Conservation (phyloP, 805 yeast species). For the Hemisphaericaspora nanyangensis region DNA sequence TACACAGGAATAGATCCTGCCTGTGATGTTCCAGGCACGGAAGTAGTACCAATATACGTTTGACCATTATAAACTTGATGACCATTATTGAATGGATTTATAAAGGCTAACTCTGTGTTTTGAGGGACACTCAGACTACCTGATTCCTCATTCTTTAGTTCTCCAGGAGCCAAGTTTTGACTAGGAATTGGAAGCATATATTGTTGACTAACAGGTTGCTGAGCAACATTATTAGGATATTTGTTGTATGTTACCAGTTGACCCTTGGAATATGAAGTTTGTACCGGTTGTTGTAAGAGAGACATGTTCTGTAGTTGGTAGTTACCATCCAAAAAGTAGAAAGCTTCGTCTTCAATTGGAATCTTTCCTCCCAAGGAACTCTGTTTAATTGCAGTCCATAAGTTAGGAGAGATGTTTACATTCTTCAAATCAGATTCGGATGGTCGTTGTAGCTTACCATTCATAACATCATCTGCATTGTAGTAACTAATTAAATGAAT, state of each 20-base stretch:
- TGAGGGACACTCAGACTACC: neutral
- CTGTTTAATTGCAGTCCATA: constrained; percentile 56
- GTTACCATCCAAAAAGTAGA: constrained; percentile 43
- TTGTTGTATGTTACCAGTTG: constrained; percentile 3
- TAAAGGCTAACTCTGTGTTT: constrained; percentile 15
- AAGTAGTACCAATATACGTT: constrained; percentile 1
- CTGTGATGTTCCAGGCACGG: constrained; percentile 1
- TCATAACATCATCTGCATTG: constrained; percentile 65
- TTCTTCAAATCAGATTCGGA: constrained; percentile 51
- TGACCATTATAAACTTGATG: constrained; percentile 7
- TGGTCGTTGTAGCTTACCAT: constrained; percentile 56
- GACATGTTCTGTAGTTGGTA: constrained; percentile 41
- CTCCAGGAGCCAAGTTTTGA: constrained; percentile 2
- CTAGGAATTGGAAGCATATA: constrained; percentile 10
- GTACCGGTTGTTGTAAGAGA: constrained; percentile 18
- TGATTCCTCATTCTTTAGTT: constrained; percentile 14
- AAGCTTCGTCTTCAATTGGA: constrained; percentile 48
- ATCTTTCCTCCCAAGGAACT: constrained; percentile 56
- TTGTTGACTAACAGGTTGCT: constrained; percentile 9
- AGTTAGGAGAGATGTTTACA: constrained; percentile 41
- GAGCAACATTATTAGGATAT: constrained; percentile 5
- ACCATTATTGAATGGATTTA: constrained; percentile 17
- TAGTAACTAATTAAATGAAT: constrained; percentile 80
- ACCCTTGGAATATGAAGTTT: constrained; percentile 3
- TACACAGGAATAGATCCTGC: constrained; percentile 5